Percentiles rank a stretch among this genome's conserved stretches.
Conservation (phyloP, 2,329 filamentous ascomycete genomes). For the Aplosporella prunicola region DNA sequence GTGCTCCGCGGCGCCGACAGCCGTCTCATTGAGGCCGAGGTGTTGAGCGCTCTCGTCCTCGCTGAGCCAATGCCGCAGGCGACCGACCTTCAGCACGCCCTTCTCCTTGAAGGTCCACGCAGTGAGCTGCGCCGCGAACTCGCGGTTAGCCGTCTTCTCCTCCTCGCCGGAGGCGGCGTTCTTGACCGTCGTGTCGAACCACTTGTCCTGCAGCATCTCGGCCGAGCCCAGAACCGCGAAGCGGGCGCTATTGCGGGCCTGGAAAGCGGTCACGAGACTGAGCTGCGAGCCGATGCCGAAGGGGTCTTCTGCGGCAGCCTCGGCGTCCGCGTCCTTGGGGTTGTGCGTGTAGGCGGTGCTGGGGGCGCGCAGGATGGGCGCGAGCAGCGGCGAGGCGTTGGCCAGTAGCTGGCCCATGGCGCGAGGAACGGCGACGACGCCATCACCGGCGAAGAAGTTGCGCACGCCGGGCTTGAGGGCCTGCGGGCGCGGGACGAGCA, state of each 20-base stretch:
- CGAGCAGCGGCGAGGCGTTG: constrained; percentile 61
- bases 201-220: constrained; percentile 79
- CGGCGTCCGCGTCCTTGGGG: constrained; percentile 70
- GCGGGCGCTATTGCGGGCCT: constrained; percentile 88
- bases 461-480: constrained; percentile 59
- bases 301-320: constrained; percentile 63
- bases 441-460: constrained; percentile 64
- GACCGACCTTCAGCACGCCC: constrained; percentile 77
- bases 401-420: constrained; percentile 76
- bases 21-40: constrained; percentile 26
- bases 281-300: constrained; percentile 81
- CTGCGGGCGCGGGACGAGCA: constrained; percentile 63
- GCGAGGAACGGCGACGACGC: constrained; percentile 70
- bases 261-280: constrained; percentile 72
- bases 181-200: constrained; percentile 75
- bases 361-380: constrained; percentile 73
- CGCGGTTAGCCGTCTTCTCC: constrained; percentile 64
- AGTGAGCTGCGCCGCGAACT: constrained; percentile 76
- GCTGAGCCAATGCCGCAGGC: constrained; percentile 64
- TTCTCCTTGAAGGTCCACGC: constrained; percentile 95
- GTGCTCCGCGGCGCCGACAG: constrained; percentile 34
- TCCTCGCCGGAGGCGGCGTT: constrained; percentile 44
- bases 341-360: constrained; percentile 88
- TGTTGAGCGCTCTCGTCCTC: constrained; percentile 39
- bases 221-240: constrained; percentile 76